Conservation (phyloP, 1,284 basidiomycete genomes). For the Apiotrichum mycotoxinovorans region DNA sequence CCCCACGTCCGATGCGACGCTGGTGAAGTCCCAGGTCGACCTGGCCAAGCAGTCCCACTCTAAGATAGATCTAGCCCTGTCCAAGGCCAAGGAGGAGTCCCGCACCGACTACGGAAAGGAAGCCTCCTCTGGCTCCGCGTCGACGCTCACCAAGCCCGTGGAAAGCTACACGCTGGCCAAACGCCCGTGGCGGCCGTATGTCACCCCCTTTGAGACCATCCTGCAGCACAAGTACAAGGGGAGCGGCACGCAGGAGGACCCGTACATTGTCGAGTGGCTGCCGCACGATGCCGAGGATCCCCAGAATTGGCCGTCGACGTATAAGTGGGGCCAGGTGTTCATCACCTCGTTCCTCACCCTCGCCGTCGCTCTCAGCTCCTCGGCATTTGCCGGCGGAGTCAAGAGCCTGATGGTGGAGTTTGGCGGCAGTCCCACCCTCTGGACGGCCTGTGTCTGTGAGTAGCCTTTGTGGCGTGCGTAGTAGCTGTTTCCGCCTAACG, state of each 20-base stretch:
- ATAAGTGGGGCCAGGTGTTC: conserved; percentile 29
- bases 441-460: conserved; percentile 27
- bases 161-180: background rate
- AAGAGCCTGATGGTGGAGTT: conserved; percentile 18
- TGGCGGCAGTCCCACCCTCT: conserved; percentile 4
- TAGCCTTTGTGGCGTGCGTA: too few relatives aligned
- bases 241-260: conserved; percentile 45
- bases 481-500: too few relatives aligned
- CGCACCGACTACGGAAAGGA: too few relatives aligned
- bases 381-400: conserved; percentile 24
- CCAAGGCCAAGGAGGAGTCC: too few relatives aligned
- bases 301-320: conserved; percentile 21
- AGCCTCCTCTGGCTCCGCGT: too few relatives aligned
- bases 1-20: too few relatives aligned
- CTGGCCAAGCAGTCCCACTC: too few relatives aligned
- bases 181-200: conserved; percentile 33
- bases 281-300: conserved; percentile 31
- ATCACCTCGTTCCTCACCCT: conserved; percentile 5
- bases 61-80: too few relatives aligned
- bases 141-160: too few relatives aligned
- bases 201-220: conserved; percentile 47
- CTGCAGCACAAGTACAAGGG: conserved; percentile 44
- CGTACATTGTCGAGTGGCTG: conserved; percentile 47
- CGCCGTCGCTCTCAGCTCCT: conserved; percentile 22
- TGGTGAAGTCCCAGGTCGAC: too few relatives aligned